phyloP scores from a whole-genome alignment of 768 basidiomycete species.

The Leccinum variicolor region DNA sequence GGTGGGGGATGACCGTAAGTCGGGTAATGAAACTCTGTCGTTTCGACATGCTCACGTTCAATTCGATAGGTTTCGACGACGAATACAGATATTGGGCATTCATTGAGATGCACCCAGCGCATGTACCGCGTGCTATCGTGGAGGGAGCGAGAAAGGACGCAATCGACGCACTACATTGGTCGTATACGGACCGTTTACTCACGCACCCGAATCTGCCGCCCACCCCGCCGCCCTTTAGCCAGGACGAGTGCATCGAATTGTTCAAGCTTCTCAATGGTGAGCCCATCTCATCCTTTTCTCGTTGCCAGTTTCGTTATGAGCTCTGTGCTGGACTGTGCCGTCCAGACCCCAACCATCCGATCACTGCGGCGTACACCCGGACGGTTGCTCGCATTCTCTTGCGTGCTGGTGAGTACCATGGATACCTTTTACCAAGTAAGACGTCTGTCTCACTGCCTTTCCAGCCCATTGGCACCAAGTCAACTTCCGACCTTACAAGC shows the following conservation, averaged over 20 bases:
- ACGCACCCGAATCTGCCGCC: slow-evolving; percentile 46
- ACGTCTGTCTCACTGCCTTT: slow-evolving; percentile 4
- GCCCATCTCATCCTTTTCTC: neutral
- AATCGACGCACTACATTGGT: slow-evolving; percentile 74
- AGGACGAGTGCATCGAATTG: slow-evolving; percentile 76
- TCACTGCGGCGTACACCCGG: slow-evolving; percentile 49
- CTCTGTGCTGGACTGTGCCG: neutral
- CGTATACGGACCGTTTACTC: slow-evolving; percentile 74
- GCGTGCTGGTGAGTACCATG: slow-evolving; percentile 53
- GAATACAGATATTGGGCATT: slow-evolving; percentile 83
- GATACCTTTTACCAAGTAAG: neutral
- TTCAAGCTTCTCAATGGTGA: slow-evolving; percentile 49
- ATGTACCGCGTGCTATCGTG: slow-evolving; percentile 50
- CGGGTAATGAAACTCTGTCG: neutral
- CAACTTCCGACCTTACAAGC: slow-evolving; percentile 65
- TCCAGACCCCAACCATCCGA: slow-evolving; percentile 20
- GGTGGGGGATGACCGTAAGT: slow-evolving; percentile 42
- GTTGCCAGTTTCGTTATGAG: neutral
- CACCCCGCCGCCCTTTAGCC: slow-evolving; percentile 64
- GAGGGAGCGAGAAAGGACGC: slow-evolving; percentile 61
- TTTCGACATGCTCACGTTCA: neutral
- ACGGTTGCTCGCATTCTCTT: slow-evolving; percentile 67
- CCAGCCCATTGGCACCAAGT: slow-evolving; percentile 65
- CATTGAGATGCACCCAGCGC: slow-evolving; percentile 76
- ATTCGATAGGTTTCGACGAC: slow-evolving; percentile 58